Base-by-base conservation (phyloP, 169 alveolate species). In the Plasmodium cynomolgi region DNA sequence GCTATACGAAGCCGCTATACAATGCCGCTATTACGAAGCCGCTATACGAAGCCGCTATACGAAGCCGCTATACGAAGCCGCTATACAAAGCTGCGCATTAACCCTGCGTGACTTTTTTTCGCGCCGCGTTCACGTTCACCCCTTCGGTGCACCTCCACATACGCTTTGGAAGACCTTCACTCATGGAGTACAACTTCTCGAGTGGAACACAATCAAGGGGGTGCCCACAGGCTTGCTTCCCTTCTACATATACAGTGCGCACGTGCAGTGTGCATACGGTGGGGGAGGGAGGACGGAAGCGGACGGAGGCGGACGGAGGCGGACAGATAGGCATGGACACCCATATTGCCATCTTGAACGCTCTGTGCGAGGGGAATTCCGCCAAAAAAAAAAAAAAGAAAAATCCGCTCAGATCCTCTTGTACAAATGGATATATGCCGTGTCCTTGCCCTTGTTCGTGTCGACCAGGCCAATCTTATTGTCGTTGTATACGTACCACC, bases 401-500 rank as follows among this genome's bases (percentile, higher is more conserved):
- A 23, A 68, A 68, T 68, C 39, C n/a, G 2, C 23, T 85, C 41
- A 85, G 44, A 85, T 54, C 50, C 93, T 74, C 58, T 85, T 85
- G 80, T 85, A 85, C 72, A 85, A 77, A 54, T 85, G 93, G 41
- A 85, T 85, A 26, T 85, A 85, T 54, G 85, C 93, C 44, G 31
- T 54, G 47, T 85, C 93, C 83, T 34, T 85, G 11, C 93, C 93
- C 68, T 74, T 74, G 80, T 85, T 85, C 58, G 39, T 58, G 37
- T 54, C 58, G 54, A 85, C 73, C 29, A 85, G 41, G 0, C 93
- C 93, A 74, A 85, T 68, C 83, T 85, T 85, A 44, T 85, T 85
- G 79, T 85, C 93, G 47, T 85, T 85, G 80, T 75, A 85, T 15
- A 85, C 71, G 83, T 85, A 85, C 93, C 93, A 85, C 58, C 93